Percentiles rank a stretch among this genome's conserved stretches.
Conservation (phyloP, 805 yeast genomes). For the Ascoidea asiatica region DNA sequence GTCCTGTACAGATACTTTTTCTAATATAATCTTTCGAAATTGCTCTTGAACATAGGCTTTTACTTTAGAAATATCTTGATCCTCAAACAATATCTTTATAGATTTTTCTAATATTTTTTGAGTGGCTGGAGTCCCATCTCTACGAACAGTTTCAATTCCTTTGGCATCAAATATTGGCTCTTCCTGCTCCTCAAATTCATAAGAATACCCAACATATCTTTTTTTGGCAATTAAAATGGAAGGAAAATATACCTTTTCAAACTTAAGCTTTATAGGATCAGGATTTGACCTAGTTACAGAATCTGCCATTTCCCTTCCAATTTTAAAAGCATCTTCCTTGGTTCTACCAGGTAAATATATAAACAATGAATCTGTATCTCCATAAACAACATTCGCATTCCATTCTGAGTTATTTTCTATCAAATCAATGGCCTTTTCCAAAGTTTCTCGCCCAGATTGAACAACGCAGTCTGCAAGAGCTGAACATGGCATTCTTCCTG, state of each 20-base stretch:
- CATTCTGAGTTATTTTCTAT: constrained; percentile 49
- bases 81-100: constrained; percentile 55
- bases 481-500: constrained; percentile 95
- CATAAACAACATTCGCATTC: constrained; percentile 92
- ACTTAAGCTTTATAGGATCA: constrained; percentile 68
- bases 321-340: constrained; percentile 58
- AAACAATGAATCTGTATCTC: constrained; percentile 92
- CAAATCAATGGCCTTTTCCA: constrained; percentile 51
- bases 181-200: constrained; percentile 40
- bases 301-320: constrained; percentile 61
- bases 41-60: constrained; percentile 52
- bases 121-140: constrained; percentile 93
- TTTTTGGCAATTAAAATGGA: constrained; percentile 74
- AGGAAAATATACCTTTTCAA: constrained; percentile 90
- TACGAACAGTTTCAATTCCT: constrained; percentile 86
- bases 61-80: constrained; percentile 56
- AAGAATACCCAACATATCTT: constrained; percentile 80
- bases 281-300: constrained; percentile 57
- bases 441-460: constrained; percentile 75
- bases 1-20: constrained; percentile 59
- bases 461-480: constrained; percentile 94
- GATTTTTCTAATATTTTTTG: constrained; percentile 67
- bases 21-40: constrained; percentile 51
- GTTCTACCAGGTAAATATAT: constrained; percentile 80
- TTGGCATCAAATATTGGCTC: constrained; percentile 81